phyloP scores from a whole-genome alignment of 345 rosid genomes.

The Bruguiera parviflora region DNA sequence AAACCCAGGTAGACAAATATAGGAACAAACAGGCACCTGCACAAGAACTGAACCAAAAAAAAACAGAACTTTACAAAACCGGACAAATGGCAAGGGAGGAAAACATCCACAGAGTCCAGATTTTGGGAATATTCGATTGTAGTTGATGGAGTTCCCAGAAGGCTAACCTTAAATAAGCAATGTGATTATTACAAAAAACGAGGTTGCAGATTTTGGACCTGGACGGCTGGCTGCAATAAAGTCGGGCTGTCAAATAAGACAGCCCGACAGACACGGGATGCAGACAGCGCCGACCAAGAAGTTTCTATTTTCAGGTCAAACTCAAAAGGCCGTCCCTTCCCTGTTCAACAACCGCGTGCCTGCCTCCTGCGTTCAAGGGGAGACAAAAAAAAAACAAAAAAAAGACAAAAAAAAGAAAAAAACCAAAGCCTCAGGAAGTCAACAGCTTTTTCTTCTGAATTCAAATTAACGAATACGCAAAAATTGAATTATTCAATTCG shows the following conservation, averaged over 20 bases:
- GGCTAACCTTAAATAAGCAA: not conserved
- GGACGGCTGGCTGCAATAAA: not conserved
- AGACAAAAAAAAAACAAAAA: not conserved
- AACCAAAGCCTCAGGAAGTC: not conserved
- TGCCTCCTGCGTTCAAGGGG: not conserved
- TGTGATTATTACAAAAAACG: too few relatives aligned
- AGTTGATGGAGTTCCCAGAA: too few relatives aligned
- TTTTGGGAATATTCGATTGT: constrained; percentile 8
- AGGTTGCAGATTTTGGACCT: not conserved
- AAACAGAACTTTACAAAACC: not conserved
- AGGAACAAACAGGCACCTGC: constrained; percentile 9
- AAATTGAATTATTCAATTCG: not conserved
- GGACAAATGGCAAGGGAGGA: not conserved
- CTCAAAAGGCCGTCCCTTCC: not conserved
- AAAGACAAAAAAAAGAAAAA: not conserved
- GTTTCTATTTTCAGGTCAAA: not conserved
- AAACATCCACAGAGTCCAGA: not conserved
- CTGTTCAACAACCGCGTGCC: not conserved
- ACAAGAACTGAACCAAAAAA: not conserved
- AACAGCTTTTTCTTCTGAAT: too few relatives aligned
- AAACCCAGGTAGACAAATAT: not conserved
- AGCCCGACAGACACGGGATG: constrained; percentile 14
- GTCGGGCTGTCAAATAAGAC: constrained; percentile 27
- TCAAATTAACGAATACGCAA: not conserved
- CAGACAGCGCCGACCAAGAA: constrained; percentile 1